Evolutionary conservation across 495 filamentous ascomycete genomes (phyloP), one percentile per base, ranked within the genome.

Genomic region (Letharia columbiana): DNA sequence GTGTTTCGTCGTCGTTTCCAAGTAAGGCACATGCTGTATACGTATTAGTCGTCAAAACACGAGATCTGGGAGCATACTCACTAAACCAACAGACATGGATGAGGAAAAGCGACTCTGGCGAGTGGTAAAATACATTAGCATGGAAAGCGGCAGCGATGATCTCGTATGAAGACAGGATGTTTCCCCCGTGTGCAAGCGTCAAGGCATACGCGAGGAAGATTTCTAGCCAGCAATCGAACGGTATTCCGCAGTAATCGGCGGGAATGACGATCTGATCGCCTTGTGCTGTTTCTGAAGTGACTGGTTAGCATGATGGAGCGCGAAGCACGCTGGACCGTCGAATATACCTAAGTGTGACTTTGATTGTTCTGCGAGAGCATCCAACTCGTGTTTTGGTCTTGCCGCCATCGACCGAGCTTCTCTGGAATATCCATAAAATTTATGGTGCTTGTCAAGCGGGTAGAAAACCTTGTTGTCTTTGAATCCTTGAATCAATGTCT

Each of bases 121-220:
- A 82, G 65, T 88, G 83, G 60, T 84, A 87, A 81, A 91, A 98
- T 59, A 96, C 83, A 67, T 87, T 89, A 17, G 90, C 86, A 72
- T 91, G 83, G 39, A 86, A 81, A 28, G 88, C 89, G 18, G 86
- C 83, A 50, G 88, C 83, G 66, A 95, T 86, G 8, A 87, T 81
- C 37, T 88, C 85, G 71, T 96, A 98, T 44, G 91, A 85, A 61
- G 89, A 87, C 35, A 84, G 80, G 12, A 76, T 69, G 40, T 87
- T 78, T 23, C 77, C 79, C 50, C 76, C 75, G 54, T 84, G 82
- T 28, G 92, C 88, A 4, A 91, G 82, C 20, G 83, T 76, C 45
- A 96, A 80, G 15, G 91, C 88, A 72, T 94, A 95, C 70, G 92
- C 85, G 56, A 92, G 82, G 73, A 98, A 95, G n/a, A 96, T 82